These are phyloP conservation scores for Aspergillus sclerotiicarbonarius DNA, from an alignment of 495 filamentous ascomycete species.

Conservation along the genomic window DNA sequence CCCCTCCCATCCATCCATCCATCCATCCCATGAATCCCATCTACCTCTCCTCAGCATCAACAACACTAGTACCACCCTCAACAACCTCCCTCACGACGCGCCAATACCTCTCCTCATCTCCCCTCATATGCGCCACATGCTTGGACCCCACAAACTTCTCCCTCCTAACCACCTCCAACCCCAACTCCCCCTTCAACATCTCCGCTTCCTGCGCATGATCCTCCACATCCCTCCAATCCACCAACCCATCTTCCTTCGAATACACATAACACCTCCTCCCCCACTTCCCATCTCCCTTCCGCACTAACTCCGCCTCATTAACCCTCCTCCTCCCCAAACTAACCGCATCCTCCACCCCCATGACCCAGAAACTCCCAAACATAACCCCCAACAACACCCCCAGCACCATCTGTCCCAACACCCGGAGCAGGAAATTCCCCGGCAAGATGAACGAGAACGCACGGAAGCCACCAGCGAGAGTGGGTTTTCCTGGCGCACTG, in stretches of 20 bases:
- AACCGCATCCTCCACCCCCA: conserved; percentile 24
- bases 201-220: conserved; percentile 40
- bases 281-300: conserved; percentile 16
- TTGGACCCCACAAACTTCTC: conserved; percentile 39
- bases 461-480: conserved; percentile 22
- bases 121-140: conserved; percentile 47
- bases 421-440: conserved; percentile 29
- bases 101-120: conserved; percentile 46
- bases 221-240: conserved; percentile 40
- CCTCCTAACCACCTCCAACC: conserved; percentile 32
- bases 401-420: conserved; percentile 27
- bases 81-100: conserved; percentile 25
- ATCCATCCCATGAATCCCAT: too few relatives aligned
- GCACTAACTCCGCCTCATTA: conserved; percentile 31
- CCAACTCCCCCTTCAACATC: too few relatives aligned
- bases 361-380: conserved; percentile 13
- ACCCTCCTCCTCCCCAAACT: conserved; percentile 26
- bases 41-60: background rate
- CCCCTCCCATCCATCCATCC: too few relatives aligned
- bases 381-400: conserved; percentile 15
- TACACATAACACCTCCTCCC: conserved; percentile 44
- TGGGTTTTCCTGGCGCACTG: conserved; percentile 42
- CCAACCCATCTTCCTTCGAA: conserved; percentile 43
- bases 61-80: background rate
- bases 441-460: conserved; percentile 40